These are phyloP conservation scores for Suhomyces tanzawaensis DNA, from an alignment of 805 yeast genomes.

Conservation along the genomic window DNA sequence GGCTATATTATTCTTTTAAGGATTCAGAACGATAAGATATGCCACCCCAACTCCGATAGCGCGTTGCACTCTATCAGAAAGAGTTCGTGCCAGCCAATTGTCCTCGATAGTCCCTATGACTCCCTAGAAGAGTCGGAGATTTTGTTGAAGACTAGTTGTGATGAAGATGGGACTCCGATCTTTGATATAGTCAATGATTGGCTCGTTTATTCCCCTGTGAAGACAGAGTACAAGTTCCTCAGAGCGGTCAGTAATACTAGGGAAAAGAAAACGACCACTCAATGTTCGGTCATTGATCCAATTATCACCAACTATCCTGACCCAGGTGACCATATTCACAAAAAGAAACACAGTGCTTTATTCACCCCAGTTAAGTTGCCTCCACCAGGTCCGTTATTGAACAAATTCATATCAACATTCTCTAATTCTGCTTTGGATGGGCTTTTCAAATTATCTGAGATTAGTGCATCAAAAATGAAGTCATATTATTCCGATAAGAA, in stretches of 20 bases:
- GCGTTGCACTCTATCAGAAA: constrained; percentile 19
- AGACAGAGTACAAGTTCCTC: constrained; percentile 32
- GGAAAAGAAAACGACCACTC: constrained; percentile 1
- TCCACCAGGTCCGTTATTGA: constrained; percentile 45
- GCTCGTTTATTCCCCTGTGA: constrained; percentile 47
- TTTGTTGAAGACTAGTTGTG: constrained; percentile 29
- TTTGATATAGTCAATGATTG: constrained; percentile 50
- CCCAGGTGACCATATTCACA: background rate
- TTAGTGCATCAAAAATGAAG: constrained; percentile 44
- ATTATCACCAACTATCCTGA: constrained; percentile 4
- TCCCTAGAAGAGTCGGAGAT: constrained; percentile 12
- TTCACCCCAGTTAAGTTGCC: constrained; percentile 49
- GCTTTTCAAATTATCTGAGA: constrained; percentile 46
- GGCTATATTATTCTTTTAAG: constrained; percentile 22
- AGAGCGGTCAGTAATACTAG: constrained; percentile 17
- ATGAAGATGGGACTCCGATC: constrained; percentile 37
- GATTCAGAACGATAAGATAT: background rate
- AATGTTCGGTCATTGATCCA: constrained; percentile 7
- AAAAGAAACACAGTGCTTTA: constrained; percentile 3
- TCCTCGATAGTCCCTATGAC: constrained; percentile 6
- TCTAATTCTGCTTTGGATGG: constrained; percentile 56
- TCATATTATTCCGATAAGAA: constrained; percentile 28
- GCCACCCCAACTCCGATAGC: constrained; percentile 17
- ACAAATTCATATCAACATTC: constrained; percentile 46
- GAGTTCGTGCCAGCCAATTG: constrained; percentile 20